These are phyloP conservation scores for Populus euphratica DNA, from an alignment of 345 rosid species.

Conservation along the genomic window DNA sequence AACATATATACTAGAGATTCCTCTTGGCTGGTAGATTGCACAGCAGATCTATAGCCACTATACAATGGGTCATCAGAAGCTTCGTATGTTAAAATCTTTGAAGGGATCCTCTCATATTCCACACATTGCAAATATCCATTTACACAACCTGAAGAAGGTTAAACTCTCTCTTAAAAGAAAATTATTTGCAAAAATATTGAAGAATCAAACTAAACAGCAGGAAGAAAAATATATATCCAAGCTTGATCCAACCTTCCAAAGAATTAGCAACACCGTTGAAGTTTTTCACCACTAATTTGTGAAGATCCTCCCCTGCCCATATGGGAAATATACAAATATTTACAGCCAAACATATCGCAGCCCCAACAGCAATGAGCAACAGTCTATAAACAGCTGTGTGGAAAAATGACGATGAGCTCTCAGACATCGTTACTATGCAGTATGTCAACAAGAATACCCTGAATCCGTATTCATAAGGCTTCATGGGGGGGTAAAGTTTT, in stretches of 20 bases:
- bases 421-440: slow-evolving; percentile 81
- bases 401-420: slow-evolving; percentile 48
- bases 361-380: slow-evolving; percentile 63
- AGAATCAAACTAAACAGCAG: neutral
- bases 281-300: slow-evolving; percentile 70
- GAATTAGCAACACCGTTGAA: slow-evolving; percentile 73
- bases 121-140: slow-evolving; percentile 67
- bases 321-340: slow-evolving; percentile 65
- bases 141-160: slow-evolving; percentile 55
- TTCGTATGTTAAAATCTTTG: slow-evolving; percentile 81
- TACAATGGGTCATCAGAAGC: slow-evolving; percentile 81
- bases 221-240: neutral
- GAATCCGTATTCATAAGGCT: slow-evolving; percentile 73
- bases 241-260: slow-evolving; percentile 56
- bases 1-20: slow-evolving; percentile 54
- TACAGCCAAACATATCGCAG: slow-evolving; percentile 52
- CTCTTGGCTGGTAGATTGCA: slow-evolving; percentile 82
- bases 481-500: slow-evolving; percentile 71
- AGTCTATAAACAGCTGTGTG: slow-evolving; percentile 56
- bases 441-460: slow-evolving; percentile 88
- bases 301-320: slow-evolving; percentile 91
- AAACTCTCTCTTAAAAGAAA: neutral
- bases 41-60: slow-evolving; percentile 77
- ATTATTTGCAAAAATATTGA: neutral
- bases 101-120: slow-evolving; percentile 80